Evolutionary conservation across 2,329 filamentous ascomycete species (phyloP), one percentile per base, ranked within the genome.

Genomic region (Thielaviopsis musarum): DNA sequence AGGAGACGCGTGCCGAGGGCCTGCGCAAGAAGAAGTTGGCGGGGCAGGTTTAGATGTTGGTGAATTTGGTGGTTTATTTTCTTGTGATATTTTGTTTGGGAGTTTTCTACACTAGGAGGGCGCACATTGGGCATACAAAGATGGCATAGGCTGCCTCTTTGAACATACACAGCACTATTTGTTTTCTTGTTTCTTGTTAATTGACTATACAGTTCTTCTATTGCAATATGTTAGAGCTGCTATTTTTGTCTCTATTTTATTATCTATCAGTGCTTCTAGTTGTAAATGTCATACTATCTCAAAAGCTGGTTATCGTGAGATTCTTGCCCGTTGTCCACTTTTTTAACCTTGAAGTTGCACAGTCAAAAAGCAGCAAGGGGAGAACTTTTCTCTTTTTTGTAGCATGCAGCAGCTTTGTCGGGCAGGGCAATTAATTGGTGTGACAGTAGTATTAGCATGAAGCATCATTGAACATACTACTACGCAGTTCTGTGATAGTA

Each of bases 1-100:
- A 77, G 26, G 76, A 79, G 52, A 79, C 76, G 1, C 68, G 65
- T 54, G 65, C 66, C 34, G 62, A 61, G 5, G 68, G 69, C 59
- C 66, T 59, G 54, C 52, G 57, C 26, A 56, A 58, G 49, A 57
- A 56, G 34, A 56, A 45, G n/a, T 17, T 49, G n/a, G 28, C n/a
- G 10, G 30, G 26, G 7, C 22, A 13, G 53, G 10, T 21, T 34
- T 55, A 34, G 53, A 19, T 13, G 26, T 19, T 28, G 51, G 22
- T 53, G 52, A 10, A 13, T 55, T 55, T 55, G 7, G 24, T 6
- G 52, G n/a, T 30, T 15, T 13, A 3, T n/a, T 55, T 55, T 55
- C 22, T 55, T 55, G 28, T 28, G 26, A 55, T 55, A 19, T 55
- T 15, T 28, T 26, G 24, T 54, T 54, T 28, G n/a, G 13, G 52